Conservation (phyloP, 2,329 filamentous ascomycete genomes). For the Paraphoma sp. region DNA sequence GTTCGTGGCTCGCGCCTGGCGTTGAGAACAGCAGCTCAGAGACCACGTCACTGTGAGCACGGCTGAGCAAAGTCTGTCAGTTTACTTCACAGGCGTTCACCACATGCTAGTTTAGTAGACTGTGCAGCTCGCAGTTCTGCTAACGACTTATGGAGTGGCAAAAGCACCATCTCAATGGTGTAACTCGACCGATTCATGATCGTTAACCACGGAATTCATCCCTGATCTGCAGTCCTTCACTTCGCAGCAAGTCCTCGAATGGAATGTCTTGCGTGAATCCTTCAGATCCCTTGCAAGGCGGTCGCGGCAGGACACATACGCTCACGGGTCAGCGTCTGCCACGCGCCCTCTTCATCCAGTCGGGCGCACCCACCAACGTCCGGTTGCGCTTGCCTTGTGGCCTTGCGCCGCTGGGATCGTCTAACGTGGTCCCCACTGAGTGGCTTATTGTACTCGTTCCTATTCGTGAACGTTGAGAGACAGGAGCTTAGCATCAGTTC, state of each 20-base stretch:
- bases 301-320: slow-evolving; percentile 21
- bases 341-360: slow-evolving; percentile 24
- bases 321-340: slow-evolving; percentile 21
- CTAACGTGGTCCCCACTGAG: slow-evolving; percentile 24
- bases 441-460: slow-evolving; percentile 24
- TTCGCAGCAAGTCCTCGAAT: background rate
- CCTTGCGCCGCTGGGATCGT: slow-evolving; percentile 24
- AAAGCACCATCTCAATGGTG: slow-evolving; percentile 14
- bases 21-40: background rate
- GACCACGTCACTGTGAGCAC: slow-evolving; percentile 7
- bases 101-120: slow-evolving; percentile 25
- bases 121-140: slow-evolving; percentile 13
- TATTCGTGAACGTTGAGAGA: slow-evolving; percentile 31
- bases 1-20: background rate
- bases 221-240: slow-evolving; percentile 16
- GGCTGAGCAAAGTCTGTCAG: slow-evolving; percentile 13
- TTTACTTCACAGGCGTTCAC: slow-evolving; percentile 17
- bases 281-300: slow-evolving; percentile 1
- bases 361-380: slow-evolving; percentile 36
- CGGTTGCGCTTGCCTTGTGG: slow-evolving; percentile 35
- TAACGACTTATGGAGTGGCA: slow-evolving; percentile 15
- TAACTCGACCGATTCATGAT: slow-evolving; percentile 18
- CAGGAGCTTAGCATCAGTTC: slow-evolving; percentile 21
- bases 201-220: slow-evolving; percentile 29
- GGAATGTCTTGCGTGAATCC: slow-evolving; percentile 10